Base-by-base conservation (phyloP, 768 basidiomycete genomes). In the Phlegmacium glaucopus region DNA sequence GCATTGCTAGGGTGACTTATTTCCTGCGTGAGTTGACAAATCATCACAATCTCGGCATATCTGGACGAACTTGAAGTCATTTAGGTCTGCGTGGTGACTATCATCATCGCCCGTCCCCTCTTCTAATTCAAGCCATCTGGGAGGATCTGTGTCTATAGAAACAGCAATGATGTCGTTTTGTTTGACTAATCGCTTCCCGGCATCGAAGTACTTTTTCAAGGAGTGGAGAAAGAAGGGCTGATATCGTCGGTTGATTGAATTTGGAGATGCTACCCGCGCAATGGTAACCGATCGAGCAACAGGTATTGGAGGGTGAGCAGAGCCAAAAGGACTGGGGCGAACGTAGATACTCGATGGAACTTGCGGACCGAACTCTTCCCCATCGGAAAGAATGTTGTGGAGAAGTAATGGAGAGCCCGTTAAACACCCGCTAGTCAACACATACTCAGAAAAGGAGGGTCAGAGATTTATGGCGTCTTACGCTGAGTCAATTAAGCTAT, bases 221-320 rank as follows among this genome's bases (percentile, higher is more conserved):
- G 79, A 78, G 15, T 70, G 68, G 17, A 90, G 59, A 57, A 86
- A 82, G 6, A 79, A 58, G 0, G 72, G 58, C 58, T 92, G 87
- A 58, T 86, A 85, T 27, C 66, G 61, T 36, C 81, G 79, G 61
- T 81, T 78, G 10, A 75, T 80, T 1, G 88, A 82, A 45, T 82
- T 65, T 1, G 89, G 83, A 0, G 90, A 89, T 0, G 87, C 81
- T 6, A 96, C 72, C n/a, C 90, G 80, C 2, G 90, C 87, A 43
- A 96, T 71, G 1, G 86, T 88, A 16, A 94, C 67, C 1, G 78
- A 69, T 44, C 69, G 71, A 6, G 92, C 93, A 15, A 66, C 78
- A 2, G 92, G 90, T 25, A 93, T 70, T 7, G 74, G 64, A 25
- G 84, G 84, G 45, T 70, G 66, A 5, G 70, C 66, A 9, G 77